Conservation (phyloP, 2,329 filamentous ascomycete species). For the Raffaelea albimanens region DNA sequence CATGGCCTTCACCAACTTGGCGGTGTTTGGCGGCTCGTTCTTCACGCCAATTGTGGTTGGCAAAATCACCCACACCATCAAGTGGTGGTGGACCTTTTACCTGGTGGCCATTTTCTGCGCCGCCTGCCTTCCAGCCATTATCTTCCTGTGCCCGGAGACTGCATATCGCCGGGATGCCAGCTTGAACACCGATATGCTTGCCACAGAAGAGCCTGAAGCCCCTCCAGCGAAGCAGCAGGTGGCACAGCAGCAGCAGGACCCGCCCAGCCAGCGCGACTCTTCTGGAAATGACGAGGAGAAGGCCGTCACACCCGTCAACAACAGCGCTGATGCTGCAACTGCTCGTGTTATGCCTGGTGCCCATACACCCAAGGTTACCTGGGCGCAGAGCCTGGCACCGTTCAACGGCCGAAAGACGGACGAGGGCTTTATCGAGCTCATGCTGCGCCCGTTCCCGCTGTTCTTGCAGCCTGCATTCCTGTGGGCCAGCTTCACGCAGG, state of each 20-base stretch:
- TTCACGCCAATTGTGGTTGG: slow-evolving; percentile 83
- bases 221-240: background rate
- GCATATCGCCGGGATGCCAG: slow-evolving; percentile 58
- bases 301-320: background rate
- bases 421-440: slow-evolving; percentile 57
- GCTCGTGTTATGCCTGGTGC: background rate
- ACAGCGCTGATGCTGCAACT: slow-evolving; percentile 6
- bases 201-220: slow-evolving; percentile 19
- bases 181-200: slow-evolving; percentile 60
- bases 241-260: too few relatives aligned
- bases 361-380: slow-evolving; percentile 45
- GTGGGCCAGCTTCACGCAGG: slow-evolving; percentile 73
- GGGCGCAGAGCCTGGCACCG: slow-evolving; percentile 48
- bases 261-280: slow-evolving; percentile 1
- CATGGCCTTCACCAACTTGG: slow-evolving; percentile 67
- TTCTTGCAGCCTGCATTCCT: slow-evolving; percentile 78
- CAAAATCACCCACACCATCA: slow-evolving; percentile 65
- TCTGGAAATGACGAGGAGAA: slow-evolving; percentile 10
- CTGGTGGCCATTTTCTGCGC: slow-evolving; percentile 78
- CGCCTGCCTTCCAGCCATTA: slow-evolving; percentile 56
- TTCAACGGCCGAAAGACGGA: slow-evolving; percentile 79
- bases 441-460: slow-evolving; percentile 70
- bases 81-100: slow-evolving; percentile 86
- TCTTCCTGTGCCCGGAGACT: slow-evolving; percentile 80
- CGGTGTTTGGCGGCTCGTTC: slow-evolving; percentile 48